These are phyloP conservation scores for Aspergillus aculeatus DNA, from an alignment of 2,329 filamentous ascomycete genomes.

Conservation along the genomic window DNA sequence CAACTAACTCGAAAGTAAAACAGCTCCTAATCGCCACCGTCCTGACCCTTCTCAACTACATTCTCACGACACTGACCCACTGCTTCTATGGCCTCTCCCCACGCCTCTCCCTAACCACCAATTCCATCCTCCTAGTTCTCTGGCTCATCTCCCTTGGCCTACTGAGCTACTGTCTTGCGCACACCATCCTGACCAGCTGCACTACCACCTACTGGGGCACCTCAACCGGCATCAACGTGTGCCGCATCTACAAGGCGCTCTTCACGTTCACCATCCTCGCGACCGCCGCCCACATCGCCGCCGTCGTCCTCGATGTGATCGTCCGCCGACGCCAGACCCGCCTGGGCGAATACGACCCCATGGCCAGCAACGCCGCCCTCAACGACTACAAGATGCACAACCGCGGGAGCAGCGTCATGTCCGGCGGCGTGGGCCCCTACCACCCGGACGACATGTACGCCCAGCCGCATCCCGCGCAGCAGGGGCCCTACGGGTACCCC, in stretches of 20 bases:
- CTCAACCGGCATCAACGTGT: conserved; percentile 55
- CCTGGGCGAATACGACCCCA: conserved; percentile 50
- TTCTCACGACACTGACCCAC: conserved; percentile 52
- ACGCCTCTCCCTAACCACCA: conserved; percentile 51
- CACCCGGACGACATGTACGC: conserved; percentile 10
- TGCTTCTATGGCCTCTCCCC: conserved; percentile 54
- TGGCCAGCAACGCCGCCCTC: conserved; percentile 34
- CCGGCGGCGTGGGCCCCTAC: conserved; percentile 13
- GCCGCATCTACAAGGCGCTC: conserved; percentile 59
- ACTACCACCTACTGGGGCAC: conserved; percentile 53
- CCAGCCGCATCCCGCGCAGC: conserved; percentile 4
- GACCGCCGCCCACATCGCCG: conserved; percentile 46
- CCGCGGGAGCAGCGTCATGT: conserved; percentile 20
- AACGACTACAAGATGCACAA: conserved; percentile 40
- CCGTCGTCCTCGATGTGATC: conserved; percentile 52
- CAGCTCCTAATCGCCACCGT: conserved; percentile 54
- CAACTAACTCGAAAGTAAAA: conserved; percentile 3
- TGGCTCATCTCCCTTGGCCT: conserved; percentile 55
- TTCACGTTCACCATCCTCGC: conserved; percentile 56
- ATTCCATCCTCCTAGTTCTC: conserved; percentile 49
- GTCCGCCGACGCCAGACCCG: conserved; percentile 47
- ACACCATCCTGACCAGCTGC: conserved; percentile 55
- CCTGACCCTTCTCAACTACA: conserved; percentile 51
- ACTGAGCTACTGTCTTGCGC: conserved; percentile 54
- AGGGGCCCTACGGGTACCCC: neutral